Evolutionary conservation across 176 grass and related monocot species (phyloP).

Genomic region (Stipa capillata): DNA sequence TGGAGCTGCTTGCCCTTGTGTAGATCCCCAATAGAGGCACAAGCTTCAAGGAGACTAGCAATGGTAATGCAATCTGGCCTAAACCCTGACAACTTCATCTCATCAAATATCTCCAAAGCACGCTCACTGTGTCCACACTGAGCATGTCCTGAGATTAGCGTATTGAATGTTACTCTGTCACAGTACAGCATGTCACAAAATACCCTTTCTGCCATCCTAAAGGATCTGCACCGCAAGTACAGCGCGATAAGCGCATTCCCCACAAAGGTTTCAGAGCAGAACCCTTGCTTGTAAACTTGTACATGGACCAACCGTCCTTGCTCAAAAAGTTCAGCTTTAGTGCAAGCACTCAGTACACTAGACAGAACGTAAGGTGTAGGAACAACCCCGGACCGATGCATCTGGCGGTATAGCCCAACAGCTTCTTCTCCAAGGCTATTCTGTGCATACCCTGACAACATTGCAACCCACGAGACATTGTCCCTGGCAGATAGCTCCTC

Average conservation of each 20-base stretch:
- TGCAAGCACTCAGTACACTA: conserved; percentile 57
- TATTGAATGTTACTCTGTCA: conserved; percentile 57
- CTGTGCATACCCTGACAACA: conserved; percentile 49
- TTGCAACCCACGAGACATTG: conserved; percentile 64
- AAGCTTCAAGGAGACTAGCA: conserved; percentile 46
- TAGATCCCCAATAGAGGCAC: conserved; percentile 33
- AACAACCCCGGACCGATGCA: conserved; percentile 27
- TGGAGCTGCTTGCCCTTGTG: conserved; percentile 56
- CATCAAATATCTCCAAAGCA: conserved; percentile 37
- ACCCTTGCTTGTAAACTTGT: conserved; percentile 56
- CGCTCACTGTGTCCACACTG: conserved; percentile 30
- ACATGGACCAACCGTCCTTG: conserved; percentile 47
- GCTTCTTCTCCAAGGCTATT: conserved; percentile 52
- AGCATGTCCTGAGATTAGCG: conserved; percentile 56
- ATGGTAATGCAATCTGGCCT: conserved; percentile 52
- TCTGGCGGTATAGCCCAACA: conserved; percentile 30
- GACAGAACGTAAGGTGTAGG: conserved; percentile 57
- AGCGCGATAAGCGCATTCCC: conserved; percentile 52
- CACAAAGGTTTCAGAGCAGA: conserved; percentile 43
- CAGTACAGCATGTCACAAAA: conserved; percentile 34
- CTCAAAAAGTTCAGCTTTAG: conserved; percentile 26
- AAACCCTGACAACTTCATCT: conserved; percentile 35
- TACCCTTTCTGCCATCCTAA: conserved; percentile 38
- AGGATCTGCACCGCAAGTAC: conserved; percentile 24
- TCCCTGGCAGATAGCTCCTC: conserved; percentile 44